Base-by-base conservation (phyloP, 805 yeast genomes). In the Candida coquimbonensis region DNA sequence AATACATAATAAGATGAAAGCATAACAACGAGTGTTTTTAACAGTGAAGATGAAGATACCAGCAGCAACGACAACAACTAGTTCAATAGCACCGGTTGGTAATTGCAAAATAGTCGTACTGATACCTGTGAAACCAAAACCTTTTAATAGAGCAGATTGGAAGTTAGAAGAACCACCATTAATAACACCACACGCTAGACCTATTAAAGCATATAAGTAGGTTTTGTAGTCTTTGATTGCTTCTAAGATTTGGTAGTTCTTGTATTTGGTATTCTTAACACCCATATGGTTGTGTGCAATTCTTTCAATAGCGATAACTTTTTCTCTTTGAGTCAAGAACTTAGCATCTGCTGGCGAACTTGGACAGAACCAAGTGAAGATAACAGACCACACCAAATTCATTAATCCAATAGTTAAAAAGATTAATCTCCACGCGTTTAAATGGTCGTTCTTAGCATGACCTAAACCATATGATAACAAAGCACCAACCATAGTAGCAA, bases 201-300 rank as follows among this genome's bases (percentile, higher is more conserved):
- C 62, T 47, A 64, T 67, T 1, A 60, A 50, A n/a, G 52, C 57
- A 50, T 70, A 69, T 24, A 71, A 52, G 74, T 75, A 71, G 3
- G 74, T 62, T 6, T 71, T 57, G 12, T 75, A 75, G 51, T 78
- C 83, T 46, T 51, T 66, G 6, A 76, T 46, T 3, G 76, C 69
- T 55, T 78, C 83, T 14, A 61, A 50, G 13, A 71, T 61, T 50
- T 78, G 83, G 40, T 68, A 50, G 44, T 54, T 67, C 54, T 78
- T 78, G 53, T 77, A 54, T 53, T 35, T 72, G 69, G 48, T 73
- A 76, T 53, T 72, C 74, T 46, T 70, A 66, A 6, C 74, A 64
- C 2, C 73, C 64, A 40, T 56, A 63, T 14, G 67, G 69, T 26
- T 59, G 59, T 36, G 49, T 52, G 53, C 67, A 73, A 57, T 52